Evolutionary conservation across 768 basidiomycete genomes (phyloP).

Genomic region (Auricularia cornea): DNA sequence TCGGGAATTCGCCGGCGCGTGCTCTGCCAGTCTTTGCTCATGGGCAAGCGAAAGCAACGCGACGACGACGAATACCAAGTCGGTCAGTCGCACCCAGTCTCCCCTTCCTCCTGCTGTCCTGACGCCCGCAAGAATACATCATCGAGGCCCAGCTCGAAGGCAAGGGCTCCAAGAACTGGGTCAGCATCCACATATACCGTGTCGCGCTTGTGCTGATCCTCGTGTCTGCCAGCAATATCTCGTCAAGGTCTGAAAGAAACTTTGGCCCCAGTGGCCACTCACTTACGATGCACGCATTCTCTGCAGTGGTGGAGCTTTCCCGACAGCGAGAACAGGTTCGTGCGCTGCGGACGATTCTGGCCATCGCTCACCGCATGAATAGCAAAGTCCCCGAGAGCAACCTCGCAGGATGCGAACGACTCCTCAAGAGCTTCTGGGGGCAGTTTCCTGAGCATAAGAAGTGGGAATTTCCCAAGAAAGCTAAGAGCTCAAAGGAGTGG

Average conservation of each 20-base stretch:
- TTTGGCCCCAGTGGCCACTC: neutral
- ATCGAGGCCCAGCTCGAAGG: neutral
- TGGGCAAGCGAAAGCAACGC: neutral
- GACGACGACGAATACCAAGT: neutral
- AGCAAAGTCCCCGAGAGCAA: conserved; percentile 69
- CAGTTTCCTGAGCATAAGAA: conserved; percentile 49
- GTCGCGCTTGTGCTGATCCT: too few species aligned
- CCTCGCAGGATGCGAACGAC: conserved; percentile 45
- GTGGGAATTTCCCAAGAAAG: conserved; percentile 37
- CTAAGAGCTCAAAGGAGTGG: conserved; percentile 42
- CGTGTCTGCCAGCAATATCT: conserved; percentile 45
- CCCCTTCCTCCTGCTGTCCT: neutral
- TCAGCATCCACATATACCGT: neutral
- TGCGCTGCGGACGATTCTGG: too few species aligned
- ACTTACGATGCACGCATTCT: conserved; percentile 2
- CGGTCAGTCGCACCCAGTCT: neutral
- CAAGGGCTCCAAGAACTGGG: neutral
- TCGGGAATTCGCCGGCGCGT: too few species aligned
- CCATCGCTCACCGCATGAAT: too few species aligned
- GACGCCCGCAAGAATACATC: neutral
- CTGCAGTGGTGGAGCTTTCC: conserved; percentile 59
- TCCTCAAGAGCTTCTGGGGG: conserved; percentile 57
- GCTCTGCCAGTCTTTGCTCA: neutral
- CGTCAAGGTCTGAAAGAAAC: conserved; percentile 48
- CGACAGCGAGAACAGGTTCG: conserved; percentile 44